Conservation (phyloP, 345 rosid species). For the Sisymbrium altissimum region DNA sequence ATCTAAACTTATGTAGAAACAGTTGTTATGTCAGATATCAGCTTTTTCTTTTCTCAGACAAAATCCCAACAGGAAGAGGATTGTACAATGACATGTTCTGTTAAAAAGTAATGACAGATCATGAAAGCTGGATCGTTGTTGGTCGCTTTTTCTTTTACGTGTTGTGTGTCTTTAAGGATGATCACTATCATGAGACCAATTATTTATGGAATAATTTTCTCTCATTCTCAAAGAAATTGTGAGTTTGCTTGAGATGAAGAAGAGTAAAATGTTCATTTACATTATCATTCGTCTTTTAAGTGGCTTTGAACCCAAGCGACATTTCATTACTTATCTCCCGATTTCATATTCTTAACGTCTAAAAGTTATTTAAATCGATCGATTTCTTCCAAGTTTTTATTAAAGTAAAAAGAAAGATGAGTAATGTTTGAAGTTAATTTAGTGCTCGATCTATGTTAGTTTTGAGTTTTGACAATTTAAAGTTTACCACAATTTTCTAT, state of each 20-base stretch:
- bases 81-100: conserved; percentile 7
- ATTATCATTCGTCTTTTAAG: conserved; percentile 25
- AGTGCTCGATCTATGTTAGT: background rate
- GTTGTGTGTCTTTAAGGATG: conserved; percentile 17
- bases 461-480: background rate
- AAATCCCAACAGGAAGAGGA: conserved; percentile 12
- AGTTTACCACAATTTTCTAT: background rate
- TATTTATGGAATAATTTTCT: background rate
- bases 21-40: background rate
- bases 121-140: conserved; percentile 24
- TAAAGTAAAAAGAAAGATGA: background rate
- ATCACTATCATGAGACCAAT: conserved; percentile 26
- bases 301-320: conserved; percentile 32
- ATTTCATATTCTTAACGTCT: conserved; percentile 5
- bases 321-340: background rate
- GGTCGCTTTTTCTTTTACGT: conserved; percentile 9
- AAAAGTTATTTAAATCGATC: background rate
- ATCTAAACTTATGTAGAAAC: background rate
- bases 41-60: conserved; percentile 6
- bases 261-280: conserved; percentile 27
- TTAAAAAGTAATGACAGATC: conserved; percentile 26
- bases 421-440: background rate
- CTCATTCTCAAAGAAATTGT: background rate
- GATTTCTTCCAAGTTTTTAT: conserved; percentile 4
- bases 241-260: conserved; percentile 31